Conservation (phyloP, 176 grass and related monocot genomes). For the Lolium multiflorum region DNA sequence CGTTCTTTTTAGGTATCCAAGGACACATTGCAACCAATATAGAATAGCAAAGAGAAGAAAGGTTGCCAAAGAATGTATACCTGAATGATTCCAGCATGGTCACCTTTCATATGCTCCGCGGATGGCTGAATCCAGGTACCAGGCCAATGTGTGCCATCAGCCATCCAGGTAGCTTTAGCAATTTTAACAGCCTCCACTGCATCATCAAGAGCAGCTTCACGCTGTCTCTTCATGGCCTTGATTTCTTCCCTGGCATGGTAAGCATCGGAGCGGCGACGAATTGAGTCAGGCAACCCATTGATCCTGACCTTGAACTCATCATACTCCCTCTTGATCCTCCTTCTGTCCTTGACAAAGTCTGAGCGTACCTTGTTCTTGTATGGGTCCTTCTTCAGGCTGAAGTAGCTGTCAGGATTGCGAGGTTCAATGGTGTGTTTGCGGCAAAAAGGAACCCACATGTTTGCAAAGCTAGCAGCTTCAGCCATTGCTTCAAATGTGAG, state of each 20-base stretch:
- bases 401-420: conserved; percentile 95
- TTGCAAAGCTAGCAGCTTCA: conserved; percentile 95
- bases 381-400: conserved; percentile 88
- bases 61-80: conserved; percentile 37
- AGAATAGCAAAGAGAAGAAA: neutral
- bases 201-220: conserved; percentile 73
- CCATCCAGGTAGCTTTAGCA: conserved; percentile 97
- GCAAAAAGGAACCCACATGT: conserved; percentile 96
- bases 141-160: conserved; percentile 96
- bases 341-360: conserved; percentile 95
- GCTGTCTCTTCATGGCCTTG: conserved; percentile 89
- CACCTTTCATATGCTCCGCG: conserved; percentile 76
- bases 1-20: neutral
- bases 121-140: conserved; percentile 87
- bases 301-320: conserved; percentile 96
- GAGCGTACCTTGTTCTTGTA: conserved; percentile 87
- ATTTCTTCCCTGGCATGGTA: conserved; percentile 98
- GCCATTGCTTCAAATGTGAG: conserved; percentile 99
- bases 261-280: conserved; percentile 82
- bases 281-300: conserved; percentile 85
- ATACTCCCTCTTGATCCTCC: conserved; percentile 93
- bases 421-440: conserved; percentile 91
- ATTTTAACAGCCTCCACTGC: conserved; percentile 76
- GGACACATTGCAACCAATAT: neutral
- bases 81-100: conserved; percentile 99